These are phyloP conservation scores for Malus asiatica DNA, from an alignment of 306 rosid genomes.

Conservation along the genomic window DNA sequence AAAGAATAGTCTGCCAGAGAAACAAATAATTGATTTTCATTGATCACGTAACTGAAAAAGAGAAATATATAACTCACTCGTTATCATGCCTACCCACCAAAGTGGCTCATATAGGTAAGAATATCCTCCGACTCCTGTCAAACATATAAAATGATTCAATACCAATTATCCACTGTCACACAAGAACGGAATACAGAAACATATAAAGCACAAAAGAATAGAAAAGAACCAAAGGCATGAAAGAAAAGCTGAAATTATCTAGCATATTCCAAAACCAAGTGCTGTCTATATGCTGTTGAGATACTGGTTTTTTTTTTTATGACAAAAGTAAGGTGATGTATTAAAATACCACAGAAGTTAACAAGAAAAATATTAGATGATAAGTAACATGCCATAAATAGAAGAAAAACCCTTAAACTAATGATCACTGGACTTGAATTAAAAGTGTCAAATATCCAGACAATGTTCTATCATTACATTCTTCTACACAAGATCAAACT, in stretches of 20 bases:
- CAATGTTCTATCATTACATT: background rate
- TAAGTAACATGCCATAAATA: background rate
- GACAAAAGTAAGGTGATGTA: background rate
- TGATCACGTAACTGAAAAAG: background rate
- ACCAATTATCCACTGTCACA: background rate
- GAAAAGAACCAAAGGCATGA: background rate
- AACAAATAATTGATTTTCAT: background rate
- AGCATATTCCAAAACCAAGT: too few relatives aligned
- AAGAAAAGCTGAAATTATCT: background rate
- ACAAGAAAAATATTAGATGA: background rate
- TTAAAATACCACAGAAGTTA: background rate
- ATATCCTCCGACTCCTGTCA: conserved; percentile 89
- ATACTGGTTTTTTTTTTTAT: background rate
- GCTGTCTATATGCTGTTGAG: background rate
- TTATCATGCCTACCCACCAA: conserved; percentile 99
- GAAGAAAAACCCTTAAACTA: background rate
- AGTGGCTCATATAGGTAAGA: conserved; percentile 98
- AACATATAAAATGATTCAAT: conserved; percentile 26
- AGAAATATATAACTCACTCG: conserved; percentile 60
- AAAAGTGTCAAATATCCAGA: background rate
- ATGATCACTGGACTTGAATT: background rate
- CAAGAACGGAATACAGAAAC: background rate
- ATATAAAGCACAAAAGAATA: background rate
- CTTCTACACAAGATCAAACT: background rate
- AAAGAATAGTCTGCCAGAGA: background rate